Base-by-base conservation (phyloP, 345 rosid species). In the Lenwebbia sp. region DNA sequence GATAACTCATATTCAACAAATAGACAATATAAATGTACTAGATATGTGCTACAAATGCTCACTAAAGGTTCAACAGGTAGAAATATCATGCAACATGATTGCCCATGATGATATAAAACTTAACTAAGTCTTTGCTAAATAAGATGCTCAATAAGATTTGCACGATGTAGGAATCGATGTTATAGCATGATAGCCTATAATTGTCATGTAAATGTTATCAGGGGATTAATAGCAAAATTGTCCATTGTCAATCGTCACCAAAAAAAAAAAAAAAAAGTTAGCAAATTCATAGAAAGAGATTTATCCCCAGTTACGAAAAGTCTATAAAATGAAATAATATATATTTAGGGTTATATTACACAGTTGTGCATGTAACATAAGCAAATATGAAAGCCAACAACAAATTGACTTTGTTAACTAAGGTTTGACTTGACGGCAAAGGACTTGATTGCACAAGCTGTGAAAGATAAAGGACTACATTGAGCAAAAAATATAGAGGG, bases 31-130 rank as follows among this genome's bases (percentile, higher is more conserved):
- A 55, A 23, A 23, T 0, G 13, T 55, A 9, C n/a, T 55, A 55
- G 25, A 1, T 56, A 2, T 56, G 28, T 25, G 6, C 60, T 10
- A 25, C 26, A 56, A 25, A 56, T 25, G 60, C 60, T 54, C 60
- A 25, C 26, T 23, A 56, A 13, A 6, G 17, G 6, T 10, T 56
- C n/a, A 56, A 0, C 0, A 56, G 2, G 60, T 2, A 4, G 0
- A 56, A 25, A 56, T 56, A 0, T 56, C 28, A 56, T 23, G 4
- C 10, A 56, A 56, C 60, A 56, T 23, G 60, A 56, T 56, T 23
- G 28, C 60, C 60, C 60, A 56, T 25, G 62, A 56, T 10, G 62
- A 25, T 56, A 56, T 10, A 56, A 56, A 56, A 13, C 25, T 56
- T 56, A 56, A 56, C 1, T 25, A 56, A 56, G 26, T 25, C 1